phyloP scores from a whole-genome alignment of 345 rosid species.

The Leavenworthia alabamica region DNA sequence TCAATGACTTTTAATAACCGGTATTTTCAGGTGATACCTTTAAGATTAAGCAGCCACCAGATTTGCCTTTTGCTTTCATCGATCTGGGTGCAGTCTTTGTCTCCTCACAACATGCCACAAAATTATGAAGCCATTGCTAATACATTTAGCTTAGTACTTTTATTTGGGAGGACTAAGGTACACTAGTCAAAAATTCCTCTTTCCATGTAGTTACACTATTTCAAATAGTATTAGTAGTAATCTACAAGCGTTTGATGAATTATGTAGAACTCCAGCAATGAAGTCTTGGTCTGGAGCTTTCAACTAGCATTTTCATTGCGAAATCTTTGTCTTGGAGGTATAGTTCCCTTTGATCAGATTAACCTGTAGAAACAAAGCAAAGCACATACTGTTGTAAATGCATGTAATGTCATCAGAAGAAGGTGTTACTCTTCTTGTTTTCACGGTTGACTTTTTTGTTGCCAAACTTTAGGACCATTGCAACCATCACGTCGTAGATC shows the following conservation, averaged over 20 bases:
- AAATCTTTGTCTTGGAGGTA: conserved; percentile 46
- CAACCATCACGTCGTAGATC: conserved; percentile 65
- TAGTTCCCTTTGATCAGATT: not conserved
- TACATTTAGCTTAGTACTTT: conserved; percentile 54
- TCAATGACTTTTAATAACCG: not conserved
- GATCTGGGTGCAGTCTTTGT: conserved; percentile 65
- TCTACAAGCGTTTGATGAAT: not conserved
- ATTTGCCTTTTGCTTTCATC: conserved; percentile 61
- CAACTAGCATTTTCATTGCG: conserved; percentile 64
- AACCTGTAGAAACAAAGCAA: no score
- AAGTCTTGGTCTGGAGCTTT: conserved; percentile 54
- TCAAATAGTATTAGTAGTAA: not conserved
- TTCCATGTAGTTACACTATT: not conserved
- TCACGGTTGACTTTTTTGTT: conserved; percentile 20
- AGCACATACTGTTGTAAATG: not conserved
- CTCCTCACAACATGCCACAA: conserved; percentile 55
- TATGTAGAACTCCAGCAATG: conserved; percentile 49
- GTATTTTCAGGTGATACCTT: conserved; percentile 39
- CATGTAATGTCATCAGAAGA: no score
- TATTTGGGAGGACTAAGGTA: conserved; percentile 66
- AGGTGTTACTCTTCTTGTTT: not conserved
- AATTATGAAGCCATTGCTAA: conserved; percentile 79
- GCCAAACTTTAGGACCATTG: conserved; percentile 42
- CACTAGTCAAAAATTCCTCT: not conserved
- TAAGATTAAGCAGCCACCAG: conserved; percentile 64